These are phyloP conservation scores for Coemansia pectinata DNA, from an alignment of 192 early-diverging fungal species.

Conservation along the genomic window DNA sequence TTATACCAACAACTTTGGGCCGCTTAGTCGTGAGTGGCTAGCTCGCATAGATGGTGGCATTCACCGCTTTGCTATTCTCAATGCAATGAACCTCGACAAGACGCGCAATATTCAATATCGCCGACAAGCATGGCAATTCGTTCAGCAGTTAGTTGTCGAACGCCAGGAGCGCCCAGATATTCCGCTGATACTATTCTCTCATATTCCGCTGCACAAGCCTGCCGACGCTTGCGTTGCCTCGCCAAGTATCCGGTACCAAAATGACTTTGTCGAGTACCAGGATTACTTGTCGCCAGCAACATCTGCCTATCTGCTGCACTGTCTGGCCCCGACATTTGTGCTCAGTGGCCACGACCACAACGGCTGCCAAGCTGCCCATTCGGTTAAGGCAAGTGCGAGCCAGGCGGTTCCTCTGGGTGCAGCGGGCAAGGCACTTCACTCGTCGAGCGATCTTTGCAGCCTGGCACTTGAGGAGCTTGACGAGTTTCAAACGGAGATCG, in stretches of 20 bases:
- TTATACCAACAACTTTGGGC: constrained; percentile 60
- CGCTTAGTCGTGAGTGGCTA: constrained; percentile 49
- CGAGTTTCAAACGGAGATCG: constrained; percentile 18
- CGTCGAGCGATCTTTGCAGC: constrained; percentile 21
- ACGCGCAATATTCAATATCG: constrained; percentile 50
- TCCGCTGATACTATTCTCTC: constrained; percentile 59
- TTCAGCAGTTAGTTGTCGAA: constrained; percentile 41
- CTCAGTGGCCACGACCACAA: constrained; percentile 68
- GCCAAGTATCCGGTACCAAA: constrained; percentile 39
- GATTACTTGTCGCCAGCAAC: constrained; percentile 60
- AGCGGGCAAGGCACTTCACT: constrained; percentile 8
- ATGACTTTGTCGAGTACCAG: constrained; percentile 60
- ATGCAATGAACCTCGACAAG: constrained; percentile 51
- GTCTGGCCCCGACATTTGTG: constrained; percentile 58
- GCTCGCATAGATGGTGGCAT: constrained; percentile 8
- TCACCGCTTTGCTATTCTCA: constrained; percentile 45
- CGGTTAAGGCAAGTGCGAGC: constrained; percentile 2
- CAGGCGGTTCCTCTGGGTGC: constrained; percentile 11
- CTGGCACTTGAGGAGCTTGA: constrained; percentile 35
- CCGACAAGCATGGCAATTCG: constrained; percentile 58
- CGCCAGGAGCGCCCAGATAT: constrained; percentile 26
- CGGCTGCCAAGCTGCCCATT: constrained; percentile 59
- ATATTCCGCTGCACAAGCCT: constrained; percentile 65
- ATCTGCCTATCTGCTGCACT: constrained; percentile 59
- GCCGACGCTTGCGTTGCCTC: constrained; percentile 56